These are phyloP conservation scores for Calonectria montana DNA, from an alignment of 2,329 filamentous ascomycete genomes.

Conservation along the genomic window DNA sequence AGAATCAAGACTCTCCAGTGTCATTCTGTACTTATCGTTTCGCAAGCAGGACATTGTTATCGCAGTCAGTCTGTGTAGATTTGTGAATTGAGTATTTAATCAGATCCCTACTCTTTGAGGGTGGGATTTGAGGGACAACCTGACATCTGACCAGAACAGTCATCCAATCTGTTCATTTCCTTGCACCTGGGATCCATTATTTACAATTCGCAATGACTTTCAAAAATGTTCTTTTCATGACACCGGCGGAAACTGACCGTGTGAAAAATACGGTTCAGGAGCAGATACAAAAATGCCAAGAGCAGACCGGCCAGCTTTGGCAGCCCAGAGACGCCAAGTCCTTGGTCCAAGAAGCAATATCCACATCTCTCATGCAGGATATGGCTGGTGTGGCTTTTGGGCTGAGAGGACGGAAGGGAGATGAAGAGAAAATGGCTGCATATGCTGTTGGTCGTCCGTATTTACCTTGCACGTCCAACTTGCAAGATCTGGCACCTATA, in stretches of 20 bases:
- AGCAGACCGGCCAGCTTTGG: conserved; percentile 33
- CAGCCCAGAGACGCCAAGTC: conserved; percentile 30
- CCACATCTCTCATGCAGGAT: conserved; percentile 47
- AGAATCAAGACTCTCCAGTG: not conserved
- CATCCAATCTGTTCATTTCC: not conserved
- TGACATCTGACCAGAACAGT: not conserved
- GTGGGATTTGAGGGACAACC: too few relatives aligned
- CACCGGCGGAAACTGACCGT: conserved; percentile 44
- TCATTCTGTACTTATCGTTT: not conserved
- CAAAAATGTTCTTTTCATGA: conserved; percentile 47
- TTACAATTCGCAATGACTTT: conserved; percentile 28
- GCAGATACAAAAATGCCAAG: conserved; percentile 35
- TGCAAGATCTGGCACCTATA: conserved; percentile 40
- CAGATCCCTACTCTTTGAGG: not conserved
- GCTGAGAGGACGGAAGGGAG: conserved; percentile 19
- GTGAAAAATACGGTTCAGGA: conserved; percentile 40
- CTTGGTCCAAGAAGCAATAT: conserved; percentile 42
- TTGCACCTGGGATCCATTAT: not conserved
- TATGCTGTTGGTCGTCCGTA: conserved; percentile 44
- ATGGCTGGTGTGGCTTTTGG: conserved; percentile 39
- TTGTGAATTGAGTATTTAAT: not conserved
- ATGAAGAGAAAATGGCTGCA: conserved; percentile 40
- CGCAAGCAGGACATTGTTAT: not conserved
- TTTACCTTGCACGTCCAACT: conserved; percentile 33
- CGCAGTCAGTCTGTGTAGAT: not conserved